Conservation (phyloP, 345 rosid genomes). For the Draba incana region DNA sequence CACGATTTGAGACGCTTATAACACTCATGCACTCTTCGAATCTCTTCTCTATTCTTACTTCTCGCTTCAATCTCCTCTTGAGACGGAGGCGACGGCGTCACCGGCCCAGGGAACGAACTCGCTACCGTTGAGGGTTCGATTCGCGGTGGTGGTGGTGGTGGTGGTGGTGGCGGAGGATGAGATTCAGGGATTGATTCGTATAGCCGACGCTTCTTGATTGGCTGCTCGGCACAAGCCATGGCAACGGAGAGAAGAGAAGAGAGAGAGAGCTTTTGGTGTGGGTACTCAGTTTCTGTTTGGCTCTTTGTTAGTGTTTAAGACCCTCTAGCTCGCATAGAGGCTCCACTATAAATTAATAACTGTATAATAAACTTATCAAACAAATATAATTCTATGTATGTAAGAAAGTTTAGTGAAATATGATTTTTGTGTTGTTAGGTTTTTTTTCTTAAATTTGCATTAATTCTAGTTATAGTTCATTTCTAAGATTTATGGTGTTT, state of each 20-base stretch:
- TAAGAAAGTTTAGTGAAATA: too few relatives aligned
- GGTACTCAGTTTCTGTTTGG: too few relatives aligned
- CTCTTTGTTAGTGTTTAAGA: slow-evolving; percentile 23
- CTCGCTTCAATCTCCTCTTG: slow-evolving; percentile 68
- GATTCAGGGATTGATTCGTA: slow-evolving; percentile 52
- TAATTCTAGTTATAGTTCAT: too few relatives aligned
- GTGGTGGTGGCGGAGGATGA: slow-evolving; percentile 38
- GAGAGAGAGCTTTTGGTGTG: slow-evolving; percentile 1
- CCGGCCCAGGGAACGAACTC: slow-evolving; percentile 48
- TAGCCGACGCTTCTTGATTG: slow-evolving; percentile 86
- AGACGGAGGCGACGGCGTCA: slow-evolving; percentile 63
- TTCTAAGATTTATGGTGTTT: too few relatives aligned
- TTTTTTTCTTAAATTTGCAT: too few relatives aligned
- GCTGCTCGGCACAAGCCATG: slow-evolving; percentile 83
- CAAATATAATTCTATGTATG: too few relatives aligned
- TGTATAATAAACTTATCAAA: too few relatives aligned
- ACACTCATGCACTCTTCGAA: slow-evolving; percentile 73
- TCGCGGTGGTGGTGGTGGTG: slow-evolving; percentile 37
- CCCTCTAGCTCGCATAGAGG: not conserved
- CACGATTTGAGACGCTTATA: slow-evolving; percentile 74
- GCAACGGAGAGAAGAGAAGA: slow-evolving; percentile 31
- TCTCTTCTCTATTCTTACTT: slow-evolving; percentile 80
- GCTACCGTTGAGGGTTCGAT: slow-evolving; percentile 33
- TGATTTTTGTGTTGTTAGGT: too few relatives aligned
- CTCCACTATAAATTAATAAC: too few relatives aligned